Evolutionary conservation across 371 early-diverging fungal genomes (phyloP).

Genomic region (Mucor velutinosus): DNA sequence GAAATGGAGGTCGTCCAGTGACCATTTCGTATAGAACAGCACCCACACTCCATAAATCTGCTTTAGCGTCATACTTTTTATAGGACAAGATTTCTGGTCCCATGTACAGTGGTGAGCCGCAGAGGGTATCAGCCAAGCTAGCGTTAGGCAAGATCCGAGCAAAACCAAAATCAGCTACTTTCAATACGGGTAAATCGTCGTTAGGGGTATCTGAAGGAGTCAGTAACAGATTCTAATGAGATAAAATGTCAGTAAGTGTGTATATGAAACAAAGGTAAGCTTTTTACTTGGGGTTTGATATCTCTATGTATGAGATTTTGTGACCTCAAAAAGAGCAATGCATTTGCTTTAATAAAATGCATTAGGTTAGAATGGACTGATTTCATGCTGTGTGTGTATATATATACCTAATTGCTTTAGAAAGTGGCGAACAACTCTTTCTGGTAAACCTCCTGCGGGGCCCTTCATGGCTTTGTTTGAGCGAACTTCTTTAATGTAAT

Average conservation of each 20-base stretch:
- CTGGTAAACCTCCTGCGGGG: constrained; percentile 74
- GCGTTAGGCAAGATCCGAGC: constrained; percentile 84
- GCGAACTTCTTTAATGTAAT: constrained; percentile 77
- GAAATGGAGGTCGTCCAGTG: constrained; percentile 88
- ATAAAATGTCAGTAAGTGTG: neutral
- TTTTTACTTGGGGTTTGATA: constrained; percentile 89
- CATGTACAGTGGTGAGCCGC: constrained; percentile 97
- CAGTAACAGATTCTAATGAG: constrained; percentile 76
- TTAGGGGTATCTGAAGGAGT: constrained; percentile 35
- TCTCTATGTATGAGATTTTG: constrained; percentile 94
- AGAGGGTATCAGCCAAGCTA: constrained; percentile 91
- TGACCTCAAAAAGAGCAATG: constrained; percentile 84
- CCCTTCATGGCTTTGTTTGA: constrained; percentile 44
- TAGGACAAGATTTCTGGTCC: constrained; percentile 94
- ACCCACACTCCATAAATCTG: constrained; percentile 97
- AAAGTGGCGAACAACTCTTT: constrained; percentile 80
- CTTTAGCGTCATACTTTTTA: constrained; percentile 91
- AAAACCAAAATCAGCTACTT: constrained; percentile 97
- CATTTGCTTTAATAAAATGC: constrained; percentile 54
- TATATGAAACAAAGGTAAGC: neutral
- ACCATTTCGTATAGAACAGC: constrained; percentile 94
- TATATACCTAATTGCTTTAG: constrained; percentile 79
- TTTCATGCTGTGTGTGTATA: neutral
- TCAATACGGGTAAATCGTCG: constrained; percentile 70
- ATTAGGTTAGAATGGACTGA: neutral